A percentile compares a stretch with the other conserved stretches of the same genome.
These are phyloP conservation scores for Pleomassaria siparia DNA, from an alignment of 2,329 filamentous ascomycete genomes.

Conservation along the genomic window DNA sequence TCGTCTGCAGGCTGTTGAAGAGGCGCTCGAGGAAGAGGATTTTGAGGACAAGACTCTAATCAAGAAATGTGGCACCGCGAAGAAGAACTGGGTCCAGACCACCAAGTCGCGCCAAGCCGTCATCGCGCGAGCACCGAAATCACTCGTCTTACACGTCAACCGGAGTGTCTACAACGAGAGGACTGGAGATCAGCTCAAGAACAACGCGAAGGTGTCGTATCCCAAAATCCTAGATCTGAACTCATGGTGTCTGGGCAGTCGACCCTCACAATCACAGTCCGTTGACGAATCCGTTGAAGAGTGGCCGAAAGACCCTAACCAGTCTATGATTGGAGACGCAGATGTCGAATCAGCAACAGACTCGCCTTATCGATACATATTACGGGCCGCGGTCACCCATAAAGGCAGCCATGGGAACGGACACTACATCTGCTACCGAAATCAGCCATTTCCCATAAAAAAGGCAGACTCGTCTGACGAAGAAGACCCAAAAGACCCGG, in stretches of 20 bases:
- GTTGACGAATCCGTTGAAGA: slow-evolving; percentile 54
- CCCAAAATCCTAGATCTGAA: slow-evolving; percentile 73
- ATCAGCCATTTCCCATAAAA: slow-evolving; percentile 53
- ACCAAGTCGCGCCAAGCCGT: slow-evolving; percentile 91
- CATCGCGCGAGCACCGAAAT: slow-evolving; percentile 77
- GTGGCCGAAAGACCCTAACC: slow-evolving; percentile 69
- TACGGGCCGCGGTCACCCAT: slow-evolving; percentile 85
- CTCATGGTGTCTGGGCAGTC: slow-evolving; percentile 78
- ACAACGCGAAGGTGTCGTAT: slow-evolving; percentile 76
- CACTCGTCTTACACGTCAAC: slow-evolving; percentile 85
- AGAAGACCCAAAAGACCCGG: slow-evolving; percentile 8
- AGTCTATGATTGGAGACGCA: slow-evolving; percentile 71
- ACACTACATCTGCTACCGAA: slow-evolving; percentile 90
- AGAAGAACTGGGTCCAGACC: slow-evolving; percentile 69
- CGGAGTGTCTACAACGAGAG: slow-evolving; percentile 85
- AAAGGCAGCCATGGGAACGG: slow-evolving; percentile 91
- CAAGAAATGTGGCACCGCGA: slow-evolving; percentile 49
- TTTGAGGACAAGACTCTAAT: slow-evolving; percentile 60
- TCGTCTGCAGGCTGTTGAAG: slow-evolving; percentile 66
- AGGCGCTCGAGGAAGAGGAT: slow-evolving; percentile 75
- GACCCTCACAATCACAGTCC: slow-evolving; percentile 26
- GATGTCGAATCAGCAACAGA: slow-evolving; percentile 37
- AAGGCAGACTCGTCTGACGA: slow-evolving; percentile 3
- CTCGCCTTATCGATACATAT: slow-evolving; percentile 62
- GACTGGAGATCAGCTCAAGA: slow-evolving; percentile 80